Evolutionary conservation across 805 yeast species (phyloP).

Genomic region (Maudiozyma barnettii): DNA sequence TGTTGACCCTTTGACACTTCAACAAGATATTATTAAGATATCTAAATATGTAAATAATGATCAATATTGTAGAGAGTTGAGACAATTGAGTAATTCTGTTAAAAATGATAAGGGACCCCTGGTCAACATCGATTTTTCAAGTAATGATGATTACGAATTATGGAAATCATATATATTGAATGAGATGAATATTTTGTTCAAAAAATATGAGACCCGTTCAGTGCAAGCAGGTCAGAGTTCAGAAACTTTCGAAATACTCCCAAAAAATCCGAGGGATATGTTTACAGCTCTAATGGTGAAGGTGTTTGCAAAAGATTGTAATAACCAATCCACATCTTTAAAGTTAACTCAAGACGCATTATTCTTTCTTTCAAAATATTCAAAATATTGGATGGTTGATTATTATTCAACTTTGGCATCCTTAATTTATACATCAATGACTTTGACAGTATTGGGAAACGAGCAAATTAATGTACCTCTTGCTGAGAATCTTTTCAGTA

Average conservation of each 20-base stretch:
- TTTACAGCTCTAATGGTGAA: slow-evolving; percentile 34
- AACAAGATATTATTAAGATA: slow-evolving; percentile 40
- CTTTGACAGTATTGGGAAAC: slow-evolving; percentile 27
- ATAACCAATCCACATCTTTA: slow-evolving; percentile 5
- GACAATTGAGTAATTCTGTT: slow-evolving; percentile 3
- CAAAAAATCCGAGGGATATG: slow-evolving; percentile 34
- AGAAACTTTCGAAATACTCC: slow-evolving; percentile 24
- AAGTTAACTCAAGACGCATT: slow-evolving; percentile 35
- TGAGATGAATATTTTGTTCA: slow-evolving; percentile 26
- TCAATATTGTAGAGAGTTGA: slow-evolving; percentile 14
- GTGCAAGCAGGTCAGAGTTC: neutral
- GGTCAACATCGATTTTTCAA: slow-evolving; percentile 30
- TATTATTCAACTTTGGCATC: slow-evolving; percentile 40
- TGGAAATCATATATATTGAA: slow-evolving; percentile 37
- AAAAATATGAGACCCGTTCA: slow-evolving; percentile 7
- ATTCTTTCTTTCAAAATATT: slow-evolving; percentile 36
- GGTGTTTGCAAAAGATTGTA: slow-evolving; percentile 35
- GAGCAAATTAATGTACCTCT: slow-evolving; percentile 25
- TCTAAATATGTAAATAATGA: slow-evolving; percentile 12
- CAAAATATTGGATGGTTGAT: slow-evolving; percentile 51
- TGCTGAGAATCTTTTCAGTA: slow-evolving; percentile 29
- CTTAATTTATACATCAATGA: slow-evolving; percentile 42
- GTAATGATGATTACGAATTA: slow-evolving; percentile 24
- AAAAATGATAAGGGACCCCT: slow-evolving; percentile 26
- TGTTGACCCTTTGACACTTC: slow-evolving; percentile 40